Conservation (phyloP, 108 stramenopile genomes). For the Fragilaria crotonensis region DNA sequence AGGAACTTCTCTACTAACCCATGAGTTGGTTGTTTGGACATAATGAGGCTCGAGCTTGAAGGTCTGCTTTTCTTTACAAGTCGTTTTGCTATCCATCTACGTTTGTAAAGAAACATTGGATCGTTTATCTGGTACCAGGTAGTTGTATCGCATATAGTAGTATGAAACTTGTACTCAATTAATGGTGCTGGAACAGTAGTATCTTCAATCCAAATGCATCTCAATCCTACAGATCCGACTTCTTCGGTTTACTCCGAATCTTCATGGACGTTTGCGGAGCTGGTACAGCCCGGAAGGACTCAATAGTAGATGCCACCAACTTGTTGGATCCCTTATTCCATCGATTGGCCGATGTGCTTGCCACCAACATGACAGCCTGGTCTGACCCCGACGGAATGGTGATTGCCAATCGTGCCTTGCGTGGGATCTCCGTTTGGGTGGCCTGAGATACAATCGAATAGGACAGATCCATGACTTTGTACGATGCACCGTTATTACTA, state of each 20-base stretch:
- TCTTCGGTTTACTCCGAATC: slow-evolving; percentile 53
- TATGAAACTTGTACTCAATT: no score
- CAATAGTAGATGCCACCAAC: slow-evolving; percentile 21
- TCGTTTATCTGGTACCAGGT: no score
- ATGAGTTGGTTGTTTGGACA: no score
- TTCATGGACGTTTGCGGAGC: slow-evolving; percentile 56
- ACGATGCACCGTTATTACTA: slow-evolving; percentile 7
- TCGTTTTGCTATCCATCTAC: no score
- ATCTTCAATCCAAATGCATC: no score
- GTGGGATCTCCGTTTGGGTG: slow-evolving; percentile 72
- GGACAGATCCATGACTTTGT: slow-evolving; percentile 46
- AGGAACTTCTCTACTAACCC: no score
- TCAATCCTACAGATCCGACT: no score
- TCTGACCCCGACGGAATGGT: slow-evolving; percentile 59
- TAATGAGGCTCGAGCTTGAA: no score
- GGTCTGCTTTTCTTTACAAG: no score
- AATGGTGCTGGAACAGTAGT: no score
- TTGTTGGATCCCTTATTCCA: slow-evolving; percentile 65
- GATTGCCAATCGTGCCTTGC: slow-evolving; percentile 55
- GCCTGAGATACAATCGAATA: slow-evolving; percentile 69
- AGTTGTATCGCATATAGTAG: no score
- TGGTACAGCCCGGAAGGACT: slow-evolving; percentile 56
- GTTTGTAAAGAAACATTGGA: no score
- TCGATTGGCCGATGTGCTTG: slow-evolving; percentile 44
- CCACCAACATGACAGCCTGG: slow-evolving; percentile 74